Conservation (phyloP, 805 yeast genomes). For the Diddensiella santjacobensis region DNA sequence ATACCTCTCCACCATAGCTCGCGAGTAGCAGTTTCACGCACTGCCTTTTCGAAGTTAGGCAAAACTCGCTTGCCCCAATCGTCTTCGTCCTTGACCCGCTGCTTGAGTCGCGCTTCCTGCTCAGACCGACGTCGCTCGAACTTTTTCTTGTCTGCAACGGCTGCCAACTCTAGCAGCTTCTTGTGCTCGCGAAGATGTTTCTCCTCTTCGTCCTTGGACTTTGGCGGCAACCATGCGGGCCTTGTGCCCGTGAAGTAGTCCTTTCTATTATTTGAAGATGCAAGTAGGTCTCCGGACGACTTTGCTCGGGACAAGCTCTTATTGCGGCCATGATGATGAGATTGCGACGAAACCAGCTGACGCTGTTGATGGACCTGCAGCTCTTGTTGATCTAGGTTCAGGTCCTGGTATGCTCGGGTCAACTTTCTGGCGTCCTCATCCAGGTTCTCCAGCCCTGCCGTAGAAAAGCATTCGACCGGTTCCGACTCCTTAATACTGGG, state of each 20-base stretch:
- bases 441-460: conserved; percentile 30
- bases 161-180: conserved; percentile 34
- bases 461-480: conserved; percentile 6
- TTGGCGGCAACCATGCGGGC: conserved; percentile 66
- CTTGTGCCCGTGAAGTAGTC: conserved; percentile 40
- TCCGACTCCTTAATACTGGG: conserved; percentile 26
- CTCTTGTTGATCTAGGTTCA: conserved; percentile 8
- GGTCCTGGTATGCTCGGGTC: conserved; percentile 31
- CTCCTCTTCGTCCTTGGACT: conserved; percentile 47
- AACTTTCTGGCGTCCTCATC: conserved; percentile 36
- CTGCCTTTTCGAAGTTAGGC: conserved; percentile 35
- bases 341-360: neutral
- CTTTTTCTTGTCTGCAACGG: conserved; percentile 38
- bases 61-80: conserved; percentile 43
- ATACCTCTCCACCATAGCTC: conserved; percentile 63
- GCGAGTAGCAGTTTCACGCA: conserved; percentile 40
- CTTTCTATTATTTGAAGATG: neutral
- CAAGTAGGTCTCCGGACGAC: neutral
- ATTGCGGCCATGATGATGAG: neutral
- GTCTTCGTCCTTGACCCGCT: conserved; percentile 26
- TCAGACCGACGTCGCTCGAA: conserved; percentile 15
- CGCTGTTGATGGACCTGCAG: conserved; percentile 1
- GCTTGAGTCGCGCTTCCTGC: conserved; percentile 23
- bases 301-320: neutral
- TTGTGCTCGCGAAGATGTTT: conserved; percentile 56